A percentile compares a stretch with the other conserved stretches of the same genome.
Conservation (phyloP, 129 eudicot genomes). For the Escallonia rubra region DNA sequence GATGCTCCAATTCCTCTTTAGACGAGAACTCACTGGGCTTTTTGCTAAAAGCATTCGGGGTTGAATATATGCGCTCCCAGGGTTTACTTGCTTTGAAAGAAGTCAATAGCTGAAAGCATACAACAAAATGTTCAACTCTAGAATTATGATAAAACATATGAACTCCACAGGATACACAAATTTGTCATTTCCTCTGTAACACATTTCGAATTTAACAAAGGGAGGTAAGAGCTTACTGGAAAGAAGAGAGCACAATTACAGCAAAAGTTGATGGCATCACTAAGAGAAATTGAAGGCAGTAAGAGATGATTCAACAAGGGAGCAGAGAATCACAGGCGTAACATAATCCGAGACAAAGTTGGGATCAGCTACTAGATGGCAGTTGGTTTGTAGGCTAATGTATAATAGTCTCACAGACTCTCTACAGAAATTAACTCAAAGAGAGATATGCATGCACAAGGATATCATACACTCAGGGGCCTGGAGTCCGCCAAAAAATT, state of each 20-base stretch:
- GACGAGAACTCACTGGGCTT: constrained; percentile 43
- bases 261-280: neutral
- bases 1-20: constrained; percentile 44
- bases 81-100: constrained; percentile 45
- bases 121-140: neutral
- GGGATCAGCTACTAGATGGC: too few species aligned
- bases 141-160: neutral
- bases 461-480: too few species aligned
- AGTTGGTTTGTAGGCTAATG: too few species aligned
- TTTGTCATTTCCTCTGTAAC: too few species aligned
- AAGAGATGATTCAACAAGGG: neutral
- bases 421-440: too few species aligned
- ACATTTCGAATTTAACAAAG: too few species aligned
- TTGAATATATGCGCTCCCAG: constrained; percentile 41
- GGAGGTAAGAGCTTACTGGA: neutral
- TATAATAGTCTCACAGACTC: too few species aligned
- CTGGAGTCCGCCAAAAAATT: too few species aligned
- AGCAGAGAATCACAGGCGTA: too few species aligned
- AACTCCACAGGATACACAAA: neutral
- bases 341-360: too few species aligned
- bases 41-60: constrained; percentile 24
- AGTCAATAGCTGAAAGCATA: constrained; percentile 47
- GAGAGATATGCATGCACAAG: too few species aligned
- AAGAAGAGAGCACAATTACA: neutral
- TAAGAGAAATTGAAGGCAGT: neutral